Evolutionary conservation across 2,329 filamentous ascomycete genomes (phyloP), one percentile per base, ranked within the genome.

Genomic region (Phaeosphaeriaceae sp.): DNA sequence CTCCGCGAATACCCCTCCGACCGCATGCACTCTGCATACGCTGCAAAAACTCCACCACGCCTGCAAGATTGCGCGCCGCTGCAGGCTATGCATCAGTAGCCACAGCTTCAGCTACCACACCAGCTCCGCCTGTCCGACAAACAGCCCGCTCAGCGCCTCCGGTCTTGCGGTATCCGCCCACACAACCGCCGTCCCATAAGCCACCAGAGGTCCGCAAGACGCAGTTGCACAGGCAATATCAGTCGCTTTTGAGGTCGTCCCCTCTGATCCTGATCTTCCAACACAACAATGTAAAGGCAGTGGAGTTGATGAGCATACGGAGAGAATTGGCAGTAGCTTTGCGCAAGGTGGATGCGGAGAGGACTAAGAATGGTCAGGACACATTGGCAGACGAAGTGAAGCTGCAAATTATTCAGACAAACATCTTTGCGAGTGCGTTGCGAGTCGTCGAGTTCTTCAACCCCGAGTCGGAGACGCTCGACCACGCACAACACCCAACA

Each of bases 191-290:
- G 3, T 97, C 92, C 55, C 91, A 96, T 76, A 92, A 94, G 75
- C 91, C 89, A 21, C 87, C 94, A 49, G 91, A 97, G 75, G 90
- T 90, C 72, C 91, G 94, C 77, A 97, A 98, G 81, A 90, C 93
- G 17, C 95, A 99, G 80, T 85, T 98, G 21, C 87, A 91, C 66
- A 89, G 94, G 58, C 88, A 91, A 70, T 97, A 97, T 80, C 92
- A 94, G 52, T 95, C 94, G 49, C 83, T 97, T 61, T 87, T 97
- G 58, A 92, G 92, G 59, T 93, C 93, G 22, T 90, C 92, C 11
- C 93, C 94, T 43, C 80, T 97, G 61, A 89, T 97, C 67, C 86
- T 97, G 59, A 85, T 97, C 71, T 96, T 97, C 83, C 89, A 92
- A 75, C 89, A 92, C 82, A 91, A 90, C 80, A 92, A 91, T 71